A percentile compares a stretch with the other conserved stretches of the same genome.
Evolutionary conservation across 805 yeast species (phyloP).

Genomic region (Ogataea methanolica): DNA sequence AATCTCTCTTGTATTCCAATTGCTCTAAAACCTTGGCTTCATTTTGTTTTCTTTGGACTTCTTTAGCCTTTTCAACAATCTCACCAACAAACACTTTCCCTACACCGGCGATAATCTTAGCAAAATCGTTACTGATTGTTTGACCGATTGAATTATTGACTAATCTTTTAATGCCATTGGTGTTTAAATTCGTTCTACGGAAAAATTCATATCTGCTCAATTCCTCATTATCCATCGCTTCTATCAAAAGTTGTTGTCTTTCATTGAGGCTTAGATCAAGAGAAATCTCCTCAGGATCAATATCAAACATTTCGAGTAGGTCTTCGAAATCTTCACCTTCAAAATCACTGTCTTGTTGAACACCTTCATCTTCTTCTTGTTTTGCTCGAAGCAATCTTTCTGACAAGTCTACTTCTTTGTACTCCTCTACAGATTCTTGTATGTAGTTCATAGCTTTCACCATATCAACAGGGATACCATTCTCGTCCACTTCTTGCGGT

Average conservation of each 20-base stretch:
- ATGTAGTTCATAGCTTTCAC: constrained; percentile 21
- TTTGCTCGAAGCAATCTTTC: constrained; percentile 21
- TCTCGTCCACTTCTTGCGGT: constrained; percentile 4
- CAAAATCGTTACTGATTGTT: constrained; percentile 71
- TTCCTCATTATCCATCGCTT: constrained; percentile 75
- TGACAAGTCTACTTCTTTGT: constrained; percentile 17
- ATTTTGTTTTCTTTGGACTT: constrained; percentile 55
- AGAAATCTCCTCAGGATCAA: constrained; percentile 28
- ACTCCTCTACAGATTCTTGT: constrained; percentile 19
- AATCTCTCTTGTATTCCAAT: constrained; percentile 37
- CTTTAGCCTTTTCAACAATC: constrained; percentile 74
- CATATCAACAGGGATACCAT: constrained; percentile 23
- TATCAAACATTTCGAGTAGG: constrained; percentile 25
- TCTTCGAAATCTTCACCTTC: constrained; percentile 28
- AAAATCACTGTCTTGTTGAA: constrained; percentile 19
- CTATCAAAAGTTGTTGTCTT: constrained; percentile 55
- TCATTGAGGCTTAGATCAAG: constrained; percentile 47
- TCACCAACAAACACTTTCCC: constrained; percentile 91
- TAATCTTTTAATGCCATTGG: constrained; percentile 72
- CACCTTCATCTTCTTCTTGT: constrained; percentile 27
- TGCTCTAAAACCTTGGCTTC: constrained; percentile 37
- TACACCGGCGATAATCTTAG: constrained; percentile 78
- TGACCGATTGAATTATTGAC: constrained; percentile 79
- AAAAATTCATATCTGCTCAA: constrained; percentile 83
- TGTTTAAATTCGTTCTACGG: constrained; percentile 70